These are phyloP conservation scores for Starmerella bombicola DNA, from an alignment of 805 yeast species.

Conservation along the genomic window DNA sequence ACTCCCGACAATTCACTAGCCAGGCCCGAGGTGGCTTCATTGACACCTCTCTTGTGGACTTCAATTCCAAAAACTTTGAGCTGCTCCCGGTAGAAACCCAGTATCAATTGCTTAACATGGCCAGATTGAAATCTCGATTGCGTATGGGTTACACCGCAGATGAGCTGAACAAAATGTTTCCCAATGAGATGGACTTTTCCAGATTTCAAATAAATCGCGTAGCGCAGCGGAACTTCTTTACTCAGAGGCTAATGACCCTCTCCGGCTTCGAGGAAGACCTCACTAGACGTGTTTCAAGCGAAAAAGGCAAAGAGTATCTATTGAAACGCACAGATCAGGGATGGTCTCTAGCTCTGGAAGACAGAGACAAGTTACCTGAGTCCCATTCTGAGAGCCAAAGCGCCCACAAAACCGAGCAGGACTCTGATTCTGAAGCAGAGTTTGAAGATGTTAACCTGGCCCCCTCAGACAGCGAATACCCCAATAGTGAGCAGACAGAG, in stretches of 20 bases:
- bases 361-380: conserved; percentile 21
- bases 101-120: conserved; percentile 72
- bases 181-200: conserved; percentile 79
- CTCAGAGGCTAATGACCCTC: conserved; percentile 73
- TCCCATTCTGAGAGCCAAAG: no score
- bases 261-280: conserved; percentile 55
- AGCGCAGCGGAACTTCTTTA: conserved; percentile 75
- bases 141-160: conserved; percentile 91
- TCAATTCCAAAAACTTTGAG: conserved; percentile 64
- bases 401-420: not conserved
- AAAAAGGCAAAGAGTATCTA: conserved; percentile 61
- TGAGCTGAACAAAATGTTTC: conserved; percentile 72
- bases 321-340: conserved; percentile 69
- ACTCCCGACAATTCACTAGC: conserved; percentile 43
- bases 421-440: not conserved
- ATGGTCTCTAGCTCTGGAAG: conserved; percentile 58
- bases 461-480: not conserved
- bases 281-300: conserved; percentile 64
- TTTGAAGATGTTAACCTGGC: not conserved
- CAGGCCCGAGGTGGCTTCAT: conserved; percentile 37
- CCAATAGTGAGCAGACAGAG: conserved; percentile 1
- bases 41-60: conserved; percentile 49
- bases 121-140: conserved; percentile 71
- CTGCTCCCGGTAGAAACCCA: conserved; percentile 73
- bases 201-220: conserved; percentile 88